phyloP scores from a whole-genome alignment of 179 eudicot species.

The Beta lomatogona region DNA sequence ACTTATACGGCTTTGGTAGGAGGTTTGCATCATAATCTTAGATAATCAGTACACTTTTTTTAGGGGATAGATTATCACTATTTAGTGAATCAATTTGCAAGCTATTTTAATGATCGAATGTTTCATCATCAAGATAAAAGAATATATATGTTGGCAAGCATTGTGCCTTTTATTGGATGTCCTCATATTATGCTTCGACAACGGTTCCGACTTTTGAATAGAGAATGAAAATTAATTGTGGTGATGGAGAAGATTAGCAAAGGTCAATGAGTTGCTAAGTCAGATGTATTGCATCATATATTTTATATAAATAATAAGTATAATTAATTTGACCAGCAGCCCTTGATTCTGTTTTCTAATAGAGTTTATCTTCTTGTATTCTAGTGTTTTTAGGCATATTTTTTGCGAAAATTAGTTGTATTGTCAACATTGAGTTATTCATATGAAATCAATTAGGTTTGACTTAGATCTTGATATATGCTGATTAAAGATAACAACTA shows the following conservation, averaged over 20 bases:
- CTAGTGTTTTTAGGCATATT: no score
- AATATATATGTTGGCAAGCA: background rate
- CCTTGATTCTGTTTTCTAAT: background rate
- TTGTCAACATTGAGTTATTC: no score
- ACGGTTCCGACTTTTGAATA: background rate
- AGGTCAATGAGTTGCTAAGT: background rate
- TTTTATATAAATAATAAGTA: background rate
- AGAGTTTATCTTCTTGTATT: background rate
- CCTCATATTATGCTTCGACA: background rate
- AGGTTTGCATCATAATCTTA: no score
- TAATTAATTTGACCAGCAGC: background rate
- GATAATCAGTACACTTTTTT: no score
- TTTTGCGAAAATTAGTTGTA: no score
- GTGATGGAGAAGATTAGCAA: no score
- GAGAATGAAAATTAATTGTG: background rate
- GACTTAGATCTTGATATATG: no score
- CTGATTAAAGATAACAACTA: no score
- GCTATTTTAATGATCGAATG: background rate
- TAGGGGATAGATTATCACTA: no score
- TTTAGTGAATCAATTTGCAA: background rate
- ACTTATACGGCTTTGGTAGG: no score
- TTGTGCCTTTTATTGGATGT: slow-evolving; percentile 1
- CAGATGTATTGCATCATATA: background rate
- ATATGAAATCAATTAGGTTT: no score
- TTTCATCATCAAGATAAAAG: background rate